Evolutionary conservation across 2,329 filamentous ascomycete species (phyloP).

Genomic region (Diaporthe sp.): DNA sequence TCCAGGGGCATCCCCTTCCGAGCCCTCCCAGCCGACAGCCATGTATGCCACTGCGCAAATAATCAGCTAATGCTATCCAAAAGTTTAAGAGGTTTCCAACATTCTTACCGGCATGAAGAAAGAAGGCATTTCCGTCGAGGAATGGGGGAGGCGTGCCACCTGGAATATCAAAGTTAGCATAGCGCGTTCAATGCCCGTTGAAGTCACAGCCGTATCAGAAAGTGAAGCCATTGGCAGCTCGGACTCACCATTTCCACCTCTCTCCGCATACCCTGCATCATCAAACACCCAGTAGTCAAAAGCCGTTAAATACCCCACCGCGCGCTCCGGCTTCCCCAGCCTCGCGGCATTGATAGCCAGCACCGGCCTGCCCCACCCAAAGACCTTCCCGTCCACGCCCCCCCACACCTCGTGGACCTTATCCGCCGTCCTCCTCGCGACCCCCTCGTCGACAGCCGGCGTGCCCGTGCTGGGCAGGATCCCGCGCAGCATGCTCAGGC

Average conservation of each 20-base stretch:
- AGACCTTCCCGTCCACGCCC: conserved; percentile 53
- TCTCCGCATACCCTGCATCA: conserved; percentile 48
- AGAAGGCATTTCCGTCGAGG: conserved; percentile 10
- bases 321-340: conserved; percentile 56
- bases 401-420: conserved; percentile 55
- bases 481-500: conserved; percentile 59
- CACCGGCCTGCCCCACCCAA: conserved; percentile 61
- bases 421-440: conserved; percentile 52
- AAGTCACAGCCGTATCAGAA: neutral
- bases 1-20: neutral
- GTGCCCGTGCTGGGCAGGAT: conserved; percentile 54
- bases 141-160: conserved; percentile 12
- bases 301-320: conserved; percentile 55
- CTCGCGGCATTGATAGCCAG: conserved; percentile 59
- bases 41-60: neutral
- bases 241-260: neutral
- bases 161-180: neutral
- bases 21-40: conserved; percentile 14
- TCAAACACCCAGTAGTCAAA: conserved; percentile 58
- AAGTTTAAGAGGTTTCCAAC: accelerated
- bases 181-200: no score
- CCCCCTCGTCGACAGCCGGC: conserved; percentile 42
- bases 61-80: neutral
- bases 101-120: neutral
- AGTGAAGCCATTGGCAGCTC: no score